These are phyloP conservation scores for Hyphopichia homilentoma DNA, from an alignment of 805 yeast genomes.

Conservation along the genomic window DNA sequence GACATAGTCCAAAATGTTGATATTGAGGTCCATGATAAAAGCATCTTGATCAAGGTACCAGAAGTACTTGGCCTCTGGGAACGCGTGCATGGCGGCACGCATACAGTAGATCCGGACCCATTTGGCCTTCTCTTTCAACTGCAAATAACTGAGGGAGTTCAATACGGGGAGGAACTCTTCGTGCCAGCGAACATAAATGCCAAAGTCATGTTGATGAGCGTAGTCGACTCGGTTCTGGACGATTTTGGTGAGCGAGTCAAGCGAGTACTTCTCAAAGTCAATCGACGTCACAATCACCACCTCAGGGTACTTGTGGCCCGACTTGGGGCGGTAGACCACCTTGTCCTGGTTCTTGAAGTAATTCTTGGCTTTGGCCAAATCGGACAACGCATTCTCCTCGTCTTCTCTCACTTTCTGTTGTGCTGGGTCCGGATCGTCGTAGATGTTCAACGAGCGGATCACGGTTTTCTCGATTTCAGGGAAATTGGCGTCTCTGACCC, in stretches of 20 bases:
- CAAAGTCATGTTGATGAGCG: constrained; percentile 77
- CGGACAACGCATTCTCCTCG: constrained; percentile 43
- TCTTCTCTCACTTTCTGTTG: constrained; percentile 39
- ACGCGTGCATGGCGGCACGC: constrained; percentile 90
- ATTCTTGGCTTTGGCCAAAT: constrained; percentile 45
- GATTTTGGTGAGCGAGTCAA: constrained; percentile 58
- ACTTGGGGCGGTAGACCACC: constrained; percentile 42
- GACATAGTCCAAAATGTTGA: constrained; percentile 58
- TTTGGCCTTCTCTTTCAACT: constrained; percentile 39
- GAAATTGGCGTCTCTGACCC: constrained; percentile 42
- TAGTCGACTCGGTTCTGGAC: constrained; percentile 88
- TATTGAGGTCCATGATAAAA: constrained; percentile 65
- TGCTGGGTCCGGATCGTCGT: constrained; percentile 39
- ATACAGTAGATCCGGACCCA: constrained; percentile 66
- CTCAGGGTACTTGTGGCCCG: constrained; percentile 48
- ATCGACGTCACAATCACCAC: constrained; percentile 74
- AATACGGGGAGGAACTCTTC: constrained; percentile 75
- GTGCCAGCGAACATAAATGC: constrained; percentile 77
- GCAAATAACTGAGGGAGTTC: constrained; percentile 38
- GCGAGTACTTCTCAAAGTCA: constrained; percentile 65
- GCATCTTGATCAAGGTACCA: constrained; percentile 85
- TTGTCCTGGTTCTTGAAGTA: constrained; percentile 66
- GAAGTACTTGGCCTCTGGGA: constrained; percentile 86
- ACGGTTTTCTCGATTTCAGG: constrained; percentile 34
- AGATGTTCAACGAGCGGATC: constrained; percentile 36